Conservation (phyloP, 495 filamentous ascomycete genomes). For the Penicillium coprophilum region DNA sequence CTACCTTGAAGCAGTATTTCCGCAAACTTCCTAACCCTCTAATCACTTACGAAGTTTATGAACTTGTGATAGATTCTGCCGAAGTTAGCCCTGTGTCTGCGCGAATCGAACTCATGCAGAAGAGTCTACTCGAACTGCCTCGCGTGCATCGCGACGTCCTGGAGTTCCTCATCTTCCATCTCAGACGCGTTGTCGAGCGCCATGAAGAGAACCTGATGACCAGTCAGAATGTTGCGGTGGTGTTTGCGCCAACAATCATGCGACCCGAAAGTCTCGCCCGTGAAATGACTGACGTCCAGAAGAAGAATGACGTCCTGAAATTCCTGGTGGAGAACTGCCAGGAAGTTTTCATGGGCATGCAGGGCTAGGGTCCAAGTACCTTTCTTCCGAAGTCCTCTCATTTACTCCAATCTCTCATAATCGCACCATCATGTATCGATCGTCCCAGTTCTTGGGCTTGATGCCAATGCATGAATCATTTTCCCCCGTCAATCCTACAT, state of each 20-base stretch:
- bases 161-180: conserved; percentile 92
- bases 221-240: conserved; percentile 89
- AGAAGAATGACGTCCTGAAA: conserved; percentile 86
- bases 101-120: conserved; percentile 66
- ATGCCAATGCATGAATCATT: not conserved
- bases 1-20: conserved; percentile 96
- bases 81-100: conserved; percentile 37
- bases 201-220: conserved; percentile 91
- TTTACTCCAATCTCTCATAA: not conserved
- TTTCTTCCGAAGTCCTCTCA: not conserved
- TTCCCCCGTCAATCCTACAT: not conserved
- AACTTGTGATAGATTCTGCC: conserved; percentile 75
- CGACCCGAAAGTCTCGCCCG: conserved; percentile 80
- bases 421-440: conserved; percentile 16
- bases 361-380: conserved; percentile 15
- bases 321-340: conserved; percentile 86
- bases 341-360: conserved; percentile 64
- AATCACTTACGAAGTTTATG: conserved; percentile 91
- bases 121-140: conserved; percentile 73
- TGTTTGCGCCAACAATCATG: conserved; percentile 98
- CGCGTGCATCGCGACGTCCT: conserved; percentile 81
- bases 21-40: conserved; percentile 88
- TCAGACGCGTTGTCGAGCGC: conserved; percentile 80
- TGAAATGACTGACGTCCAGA: conserved; percentile 94
- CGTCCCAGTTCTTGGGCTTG: conserved; percentile 41